Percentiles rank a stretch among this genome's conserved stretches.
These are phyloP conservation scores for Chlorella sorokiniana DNA, from an alignment of 139 green algal species.

Conservation along the genomic window DNA sequence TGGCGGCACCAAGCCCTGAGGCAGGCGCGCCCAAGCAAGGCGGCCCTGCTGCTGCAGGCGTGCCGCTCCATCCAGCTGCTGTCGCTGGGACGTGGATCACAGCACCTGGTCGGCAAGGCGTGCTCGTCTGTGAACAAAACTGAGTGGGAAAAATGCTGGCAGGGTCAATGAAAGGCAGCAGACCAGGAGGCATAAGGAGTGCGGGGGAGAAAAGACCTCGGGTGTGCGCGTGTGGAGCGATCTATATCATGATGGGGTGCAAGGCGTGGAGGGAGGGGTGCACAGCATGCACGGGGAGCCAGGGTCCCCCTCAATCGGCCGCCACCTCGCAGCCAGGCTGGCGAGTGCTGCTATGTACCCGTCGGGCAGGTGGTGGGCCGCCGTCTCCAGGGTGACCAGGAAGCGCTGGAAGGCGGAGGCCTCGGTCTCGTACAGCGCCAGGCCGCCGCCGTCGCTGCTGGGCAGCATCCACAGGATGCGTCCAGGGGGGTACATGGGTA, in stretches of 20 bases:
- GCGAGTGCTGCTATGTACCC: not conserved
- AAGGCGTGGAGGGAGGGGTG: too few relatives aligned
- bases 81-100: too few relatives aligned
- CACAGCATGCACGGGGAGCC: not conserved
- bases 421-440: not conserved
- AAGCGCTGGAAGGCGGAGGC: constrained; percentile 20
- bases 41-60: too few relatives aligned
- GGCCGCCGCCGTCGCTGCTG: not conserved
- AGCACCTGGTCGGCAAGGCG: too few relatives aligned
- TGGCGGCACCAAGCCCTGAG: constrained; percentile 26
- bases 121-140: not conserved
- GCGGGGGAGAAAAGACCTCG: too few relatives aligned
- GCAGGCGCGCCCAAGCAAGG: not conserved
- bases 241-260: too few relatives aligned
- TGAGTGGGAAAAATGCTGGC: not conserved
- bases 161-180: not conserved
- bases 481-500: constrained; percentile 28
- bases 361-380: not conserved
- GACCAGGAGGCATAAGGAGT: not conserved
- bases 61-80: not conserved
- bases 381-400: constrained; percentile 13
- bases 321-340: not conserved
- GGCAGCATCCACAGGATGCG: constrained; percentile 32
- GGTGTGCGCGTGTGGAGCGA: too few relatives aligned
- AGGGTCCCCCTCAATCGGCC: not conserved